Evolutionary conservation across 2,329 filamentous ascomycete genomes (phyloP), one percentile per base, ranked within the genome.

Genomic region (Gaeumannomyces sp.): DNA sequence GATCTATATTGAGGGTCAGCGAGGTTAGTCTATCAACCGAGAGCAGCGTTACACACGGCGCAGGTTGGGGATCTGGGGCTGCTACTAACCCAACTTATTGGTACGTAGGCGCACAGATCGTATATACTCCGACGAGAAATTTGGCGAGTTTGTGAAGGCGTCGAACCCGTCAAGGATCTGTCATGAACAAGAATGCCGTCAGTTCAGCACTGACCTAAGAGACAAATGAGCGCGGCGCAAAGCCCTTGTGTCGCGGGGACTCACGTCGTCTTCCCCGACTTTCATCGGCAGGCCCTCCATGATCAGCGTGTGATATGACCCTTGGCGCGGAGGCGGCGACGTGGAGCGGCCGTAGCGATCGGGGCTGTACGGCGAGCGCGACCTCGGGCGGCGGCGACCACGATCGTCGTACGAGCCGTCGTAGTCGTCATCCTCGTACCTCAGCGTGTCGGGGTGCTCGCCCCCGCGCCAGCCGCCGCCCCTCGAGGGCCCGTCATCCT

Each of bases 221-320:
- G 10, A 5, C 14, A 38, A 38, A 19, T 5, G 14, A 1, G 35
- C 14, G 35, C 14, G 35, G 35, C 35, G 14, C 14, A 38, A 5
- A 16, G 35, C 35, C 35, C 35, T 14, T 38, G 35, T 2, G 35
- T 19, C 25, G 13, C 7, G 58, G 25, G 65, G 69, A 73, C 81
- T 74, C 79, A 85, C 83, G 75, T 84, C 81, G 72, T 78, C 77
- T 72, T 81, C 76, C 66, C 80, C 79, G 66, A 83, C 75, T 64
- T 79, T 78, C 65, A 75, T 72, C 38, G 82, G 81, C 64, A 86
- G 69, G 64, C 83, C 82, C 70, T 86, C 83, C 59, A 86, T 75
- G 64, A 86, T 83, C 63, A 86, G 61, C 73, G 73, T 45, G 68
- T 72, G 45, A 72, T 76, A 65, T 8, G 56, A 31, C 2, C 25